Evolutionary conservation across 768 basidiomycete genomes (phyloP).

Genomic region (Calocera viscosa): DNA sequence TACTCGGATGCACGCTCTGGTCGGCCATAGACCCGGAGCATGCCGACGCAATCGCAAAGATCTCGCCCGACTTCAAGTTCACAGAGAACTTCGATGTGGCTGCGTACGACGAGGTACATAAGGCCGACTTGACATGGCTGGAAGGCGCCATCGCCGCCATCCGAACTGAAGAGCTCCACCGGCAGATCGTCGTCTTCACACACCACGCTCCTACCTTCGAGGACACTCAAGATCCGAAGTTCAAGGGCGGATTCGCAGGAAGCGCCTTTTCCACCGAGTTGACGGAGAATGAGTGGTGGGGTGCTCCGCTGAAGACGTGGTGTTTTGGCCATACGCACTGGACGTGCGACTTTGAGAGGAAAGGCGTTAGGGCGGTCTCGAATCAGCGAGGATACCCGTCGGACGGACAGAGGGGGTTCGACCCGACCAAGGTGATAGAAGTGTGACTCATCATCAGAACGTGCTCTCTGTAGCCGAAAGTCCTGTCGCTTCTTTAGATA

Average conservation of each 20-base stretch:
- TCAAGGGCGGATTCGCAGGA: slow-evolving; percentile 19
- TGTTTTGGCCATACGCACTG: slow-evolving; percentile 35
- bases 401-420: neutral
- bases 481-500: too few relatives aligned
- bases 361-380: slow-evolving; percentile 28
- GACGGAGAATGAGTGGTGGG: slow-evolving; percentile 22
- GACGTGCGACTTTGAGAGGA: slow-evolving; percentile 28
- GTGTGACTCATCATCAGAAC: too few relatives aligned
- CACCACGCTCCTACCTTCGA: slow-evolving; percentile 33
- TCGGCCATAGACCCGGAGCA: slow-evolving; percentile 24
- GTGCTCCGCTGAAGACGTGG: slow-evolving; percentile 27
- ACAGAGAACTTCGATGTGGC: slow-evolving; percentile 24
- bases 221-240: slow-evolving; percentile 28
- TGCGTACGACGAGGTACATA: slow-evolving; percentile 22
- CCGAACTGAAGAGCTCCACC: slow-evolving; percentile 22
- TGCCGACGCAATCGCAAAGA: slow-evolving; percentile 22
- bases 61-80: slow-evolving; percentile 28
- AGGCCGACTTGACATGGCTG: slow-evolving; percentile 29
- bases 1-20: slow-evolving; percentile 37
- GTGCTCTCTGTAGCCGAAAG: too few relatives aligned
- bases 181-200: slow-evolving; percentile 29
- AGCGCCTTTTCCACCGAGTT: slow-evolving; percentile 30
- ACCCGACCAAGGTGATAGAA: neutral
- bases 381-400: slow-evolving; percentile 29
- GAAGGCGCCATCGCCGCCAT: slow-evolving; percentile 21